These are phyloP conservation scores for Penicillium sp. DNA, from an alignment of 2,329 filamentous ascomycete genomes.

Conservation along the genomic window DNA sequence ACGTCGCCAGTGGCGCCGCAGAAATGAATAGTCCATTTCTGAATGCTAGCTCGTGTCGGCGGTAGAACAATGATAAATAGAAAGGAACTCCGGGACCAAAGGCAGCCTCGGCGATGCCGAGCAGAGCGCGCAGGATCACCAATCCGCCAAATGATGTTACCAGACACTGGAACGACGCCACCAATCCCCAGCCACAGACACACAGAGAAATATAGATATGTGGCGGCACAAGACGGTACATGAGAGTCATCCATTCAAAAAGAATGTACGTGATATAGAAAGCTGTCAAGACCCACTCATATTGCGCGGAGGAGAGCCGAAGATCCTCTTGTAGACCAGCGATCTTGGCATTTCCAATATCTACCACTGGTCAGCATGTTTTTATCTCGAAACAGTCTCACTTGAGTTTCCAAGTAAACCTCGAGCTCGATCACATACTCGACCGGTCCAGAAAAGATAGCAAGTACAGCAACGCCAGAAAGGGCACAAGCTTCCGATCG, in stretches of 20 bases:
- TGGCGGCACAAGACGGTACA: slow-evolving; percentile 55
- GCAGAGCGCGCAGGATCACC: slow-evolving; percentile 40
- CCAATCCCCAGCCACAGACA: slow-evolving; percentile 72
- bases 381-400: not conserved
- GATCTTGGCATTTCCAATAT: slow-evolving; percentile 59
- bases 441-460: slow-evolving; percentile 80
- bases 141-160: slow-evolving; percentile 58
- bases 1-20: slow-evolving; percentile 57
- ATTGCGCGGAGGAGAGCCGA: slow-evolving; percentile 50
- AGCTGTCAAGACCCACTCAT: slow-evolving; percentile 56
- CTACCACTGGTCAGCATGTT: slow-evolving; percentile 28
- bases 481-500: slow-evolving; percentile 69
- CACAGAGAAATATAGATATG: slow-evolving; percentile 55
- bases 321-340: slow-evolving; percentile 54
- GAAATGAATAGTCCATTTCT: slow-evolving; percentile 82
- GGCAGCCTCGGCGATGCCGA: slow-evolving; percentile 56
- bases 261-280: slow-evolving; percentile 61
- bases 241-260: slow-evolving; percentile 62
- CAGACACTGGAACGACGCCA: slow-evolving; percentile 67
- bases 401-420: not conserved
- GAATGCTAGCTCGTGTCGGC: slow-evolving; percentile 68
- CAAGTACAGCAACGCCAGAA: slow-evolving; percentile 76
- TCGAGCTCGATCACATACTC: slow-evolving; percentile 51
- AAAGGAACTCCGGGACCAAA: slow-evolving; percentile 60
- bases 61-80: slow-evolving; percentile 60